These are phyloP conservation scores for Tremellales sp. DNA, from an alignment of 1,284 basidiomycete species.

Conservation along the genomic window DNA sequence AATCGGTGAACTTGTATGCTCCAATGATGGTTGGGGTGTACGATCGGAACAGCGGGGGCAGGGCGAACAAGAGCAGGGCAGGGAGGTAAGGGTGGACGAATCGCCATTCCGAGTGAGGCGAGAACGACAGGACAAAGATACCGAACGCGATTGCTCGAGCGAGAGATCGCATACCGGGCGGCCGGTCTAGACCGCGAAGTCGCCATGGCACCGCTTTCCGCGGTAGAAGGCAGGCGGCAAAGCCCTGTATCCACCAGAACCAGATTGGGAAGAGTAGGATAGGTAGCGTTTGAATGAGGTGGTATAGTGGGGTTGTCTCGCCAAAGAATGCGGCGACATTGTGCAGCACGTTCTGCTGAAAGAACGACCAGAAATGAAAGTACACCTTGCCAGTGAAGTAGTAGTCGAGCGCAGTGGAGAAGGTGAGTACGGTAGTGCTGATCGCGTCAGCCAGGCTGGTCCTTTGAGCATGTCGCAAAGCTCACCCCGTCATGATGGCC, in stretches of 20 bases:
- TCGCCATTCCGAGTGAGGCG: conserved; percentile 93
- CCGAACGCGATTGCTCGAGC: conserved; percentile 61
- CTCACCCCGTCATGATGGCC: too few relatives aligned
- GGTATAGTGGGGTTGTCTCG: conserved; percentile 79
- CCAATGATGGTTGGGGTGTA: conserved; percentile 42
- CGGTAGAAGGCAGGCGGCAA: conserved; percentile 25
- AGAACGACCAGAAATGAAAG: conserved; percentile 58
- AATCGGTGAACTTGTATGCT: conserved; percentile 5
- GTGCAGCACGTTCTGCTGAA: conserved; percentile 73
- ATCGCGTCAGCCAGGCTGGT: not conserved
- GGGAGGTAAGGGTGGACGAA: conserved; percentile 92
- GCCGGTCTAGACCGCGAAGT: conserved; percentile 28
- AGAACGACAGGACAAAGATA: conserved; percentile 66
- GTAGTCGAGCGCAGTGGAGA: conserved; percentile 40
- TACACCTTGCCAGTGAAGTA: conserved; percentile 35
- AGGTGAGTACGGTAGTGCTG: conserved; percentile 26
- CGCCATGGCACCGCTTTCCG: conserved; percentile 41
- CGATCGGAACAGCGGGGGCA: conserved; percentile 63
- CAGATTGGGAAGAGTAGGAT: conserved; percentile 69
- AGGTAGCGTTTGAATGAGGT: conserved; percentile 79
- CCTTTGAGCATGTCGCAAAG: too few relatives aligned
- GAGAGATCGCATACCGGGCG: conserved; percentile 50
- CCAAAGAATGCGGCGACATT: conserved; percentile 96
- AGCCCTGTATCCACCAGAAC: conserved; percentile 66
- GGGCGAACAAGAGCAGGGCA: conserved; percentile 72